Conservation (phyloP, 192 early-diverging fungal genomes). For the Piromyces sp. region DNA sequence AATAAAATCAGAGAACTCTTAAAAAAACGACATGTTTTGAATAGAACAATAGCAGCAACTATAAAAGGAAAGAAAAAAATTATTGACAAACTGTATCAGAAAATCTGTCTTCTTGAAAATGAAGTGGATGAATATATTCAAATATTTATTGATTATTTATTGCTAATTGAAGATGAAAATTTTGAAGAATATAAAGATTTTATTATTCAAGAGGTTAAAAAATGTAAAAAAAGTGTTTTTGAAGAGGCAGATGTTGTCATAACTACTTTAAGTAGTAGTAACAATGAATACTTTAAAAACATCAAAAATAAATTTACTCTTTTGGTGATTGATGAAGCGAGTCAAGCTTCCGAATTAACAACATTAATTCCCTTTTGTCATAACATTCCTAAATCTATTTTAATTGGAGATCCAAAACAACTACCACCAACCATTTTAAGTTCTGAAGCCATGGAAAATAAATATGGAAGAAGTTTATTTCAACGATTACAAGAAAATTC, state of each 20-base stretch:
- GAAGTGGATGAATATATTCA: not conserved
- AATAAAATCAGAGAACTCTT: conserved; percentile 8
- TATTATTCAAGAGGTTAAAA: not conserved
- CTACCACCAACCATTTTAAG: conserved; percentile 81
- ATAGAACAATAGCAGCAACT: not conserved
- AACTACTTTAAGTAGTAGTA: conserved; percentile 70
- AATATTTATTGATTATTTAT: not conserved
- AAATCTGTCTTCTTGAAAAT: conserved; percentile 7
- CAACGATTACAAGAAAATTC: conserved; percentile 52
- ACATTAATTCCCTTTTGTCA: conserved; percentile 76
- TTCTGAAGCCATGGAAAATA: conserved; percentile 32
- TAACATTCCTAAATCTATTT: conserved; percentile 54
- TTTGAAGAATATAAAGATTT: not conserved
- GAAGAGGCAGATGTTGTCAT: conserved; percentile 61
- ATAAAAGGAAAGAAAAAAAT: conserved; percentile 2
- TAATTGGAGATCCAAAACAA: conserved; percentile 90
- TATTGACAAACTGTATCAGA: conserved; percentile 24
- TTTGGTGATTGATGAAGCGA: conserved; percentile 91
- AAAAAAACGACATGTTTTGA: conserved; percentile 13
- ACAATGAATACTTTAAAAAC: conserved; percentile 56
- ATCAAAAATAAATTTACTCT: conserved; percentile 39
- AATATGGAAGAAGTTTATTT: conserved; percentile 79
- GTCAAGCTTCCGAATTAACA: conserved; percentile 75
- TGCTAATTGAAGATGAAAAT: not conserved
- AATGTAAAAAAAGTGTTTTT: conserved; percentile 40